Percentiles rank a stretch among this genome's conserved stretches.
These are phyloP conservation scores for Phytophthora pisi DNA, from an alignment of 352 stramenopile genomes.

Conservation along the genomic window DNA sequence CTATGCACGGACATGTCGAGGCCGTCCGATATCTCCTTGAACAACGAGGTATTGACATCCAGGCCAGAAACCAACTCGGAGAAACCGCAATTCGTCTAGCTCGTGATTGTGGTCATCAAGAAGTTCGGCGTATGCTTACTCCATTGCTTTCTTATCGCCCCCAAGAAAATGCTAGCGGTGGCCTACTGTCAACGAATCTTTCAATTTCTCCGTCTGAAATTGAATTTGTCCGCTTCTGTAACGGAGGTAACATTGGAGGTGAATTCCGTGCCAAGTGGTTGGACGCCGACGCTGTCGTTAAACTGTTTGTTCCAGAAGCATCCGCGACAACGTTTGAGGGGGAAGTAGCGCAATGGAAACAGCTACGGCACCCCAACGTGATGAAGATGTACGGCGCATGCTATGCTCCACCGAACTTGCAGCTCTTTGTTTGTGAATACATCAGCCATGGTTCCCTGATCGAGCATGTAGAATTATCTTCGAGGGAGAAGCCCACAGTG, in stretches of 20 bases:
- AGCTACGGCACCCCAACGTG: slow-evolving; percentile 28
- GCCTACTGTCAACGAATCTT: neutral
- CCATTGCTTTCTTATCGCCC: neutral
- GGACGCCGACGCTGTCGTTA: slow-evolving; percentile 20
- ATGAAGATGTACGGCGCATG: slow-evolving; percentile 28
- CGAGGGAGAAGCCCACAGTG: neutral
- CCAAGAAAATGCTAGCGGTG: neutral
- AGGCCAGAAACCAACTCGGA: neutral
- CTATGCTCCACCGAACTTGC: neutral
- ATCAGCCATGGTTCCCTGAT: slow-evolving; percentile 8
- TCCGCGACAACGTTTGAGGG: slow-evolving; percentile 1
- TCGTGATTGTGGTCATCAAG: neutral
- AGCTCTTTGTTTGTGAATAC: slow-evolving; percentile 26
- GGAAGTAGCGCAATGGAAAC: slow-evolving; percentile 13
- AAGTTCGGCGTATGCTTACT: slow-evolving; percentile 4
- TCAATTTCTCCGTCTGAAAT: slow-evolving; percentile 10
- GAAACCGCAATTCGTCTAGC: too few species aligned
- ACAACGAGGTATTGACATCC: neutral
- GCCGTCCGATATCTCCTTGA: neutral
- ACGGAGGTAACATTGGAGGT: slow-evolving; percentile 1
- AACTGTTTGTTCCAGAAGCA: slow-evolving; percentile 8
- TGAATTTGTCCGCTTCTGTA: slow-evolving; percentile 2
- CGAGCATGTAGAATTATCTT: neutral
- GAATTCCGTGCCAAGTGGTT: slow-evolving; percentile 24
- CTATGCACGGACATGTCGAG: neutral